Evolutionary conservation across 139 green algal genomes (phyloP), one percentile per base, ranked within the genome.

Genomic region (Auxenochlorella protothecoides): DNA sequence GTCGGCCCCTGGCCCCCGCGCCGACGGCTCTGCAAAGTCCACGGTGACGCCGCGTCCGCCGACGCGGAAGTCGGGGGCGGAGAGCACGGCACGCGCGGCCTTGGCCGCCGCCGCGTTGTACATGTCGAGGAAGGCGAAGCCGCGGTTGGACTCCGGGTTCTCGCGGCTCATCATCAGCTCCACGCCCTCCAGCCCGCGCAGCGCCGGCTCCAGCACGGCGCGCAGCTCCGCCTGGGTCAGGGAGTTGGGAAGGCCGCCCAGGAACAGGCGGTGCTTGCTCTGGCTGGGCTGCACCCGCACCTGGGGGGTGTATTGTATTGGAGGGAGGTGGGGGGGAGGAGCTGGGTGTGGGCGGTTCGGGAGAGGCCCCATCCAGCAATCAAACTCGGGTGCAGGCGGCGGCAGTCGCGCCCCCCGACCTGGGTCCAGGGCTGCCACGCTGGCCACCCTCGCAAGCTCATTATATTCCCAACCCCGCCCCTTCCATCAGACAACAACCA

Each of bases 101-200:
- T 87, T 77, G 5, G 92, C 92, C 56, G 81, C 87, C 0, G 86
- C 80, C 55, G 94, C 76, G 80, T 97, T 97, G 85, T 96, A 95
- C 74, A 96, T 96, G 56, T 90, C 85, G 3, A 93, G 27, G 72
- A 97, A 97, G 56, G 78, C 86, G 78, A 96, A 97, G 72, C 92
- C 92, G 5, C 92, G 79, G 76, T 89, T 93, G n/a, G 76, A 65
- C 16, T 84, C 80, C 8, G 84, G 79, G 54, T 75, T 68, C 10
- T 93, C 88, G 68, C 80, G 84, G 71, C 85, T 82, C 71, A 83
- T 81, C 55, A 88, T 69, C 63, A 94, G 72, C 56, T 93, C 84
- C 14, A 91, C 65, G 12, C 74, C 71, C 66, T 83, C 65, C 7
- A 90, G 0, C 9, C 57, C 57, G 9, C 57, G 57, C 57, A 82